A percentile compares a stretch with the other conserved stretches of the same genome.
These are phyloP conservation scores for Tricladium varicosporioides DNA, from an alignment of 2,329 filamentous ascomycete genomes.

Conservation along the genomic window DNA sequence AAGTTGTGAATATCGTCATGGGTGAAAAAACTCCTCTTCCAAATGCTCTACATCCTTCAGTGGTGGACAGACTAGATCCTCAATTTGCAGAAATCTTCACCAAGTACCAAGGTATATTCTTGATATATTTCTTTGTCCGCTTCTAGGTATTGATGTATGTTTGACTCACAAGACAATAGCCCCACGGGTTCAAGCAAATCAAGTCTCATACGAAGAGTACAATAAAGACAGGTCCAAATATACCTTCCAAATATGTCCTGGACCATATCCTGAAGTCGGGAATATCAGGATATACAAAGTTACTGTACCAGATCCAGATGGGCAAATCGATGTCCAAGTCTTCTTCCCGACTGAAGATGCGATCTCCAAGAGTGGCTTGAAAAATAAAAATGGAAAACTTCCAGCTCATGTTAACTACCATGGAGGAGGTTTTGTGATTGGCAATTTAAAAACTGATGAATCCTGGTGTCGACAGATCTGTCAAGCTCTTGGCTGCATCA, in stretches of 20 bases:
- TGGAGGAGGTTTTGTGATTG: constrained; percentile 26
- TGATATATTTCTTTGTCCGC: background rate
- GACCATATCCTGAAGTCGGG: constrained; percentile 19
- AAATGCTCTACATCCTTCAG: constrained; percentile 20
- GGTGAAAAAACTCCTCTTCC: constrained; percentile 20
- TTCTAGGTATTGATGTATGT: background rate
- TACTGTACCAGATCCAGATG: constrained; percentile 16
- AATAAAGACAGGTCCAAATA: constrained; percentile 23
- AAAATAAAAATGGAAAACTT: constrained; percentile 12
- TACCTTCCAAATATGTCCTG: constrained; percentile 20
- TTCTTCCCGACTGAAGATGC: constrained; percentile 20
- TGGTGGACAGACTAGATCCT: constrained; percentile 21
- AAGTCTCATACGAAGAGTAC: constrained; percentile 26
- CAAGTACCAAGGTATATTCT: constrained; percentile 21
- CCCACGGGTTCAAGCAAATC: constrained; percentile 20
- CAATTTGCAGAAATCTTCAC: constrained; percentile 24
- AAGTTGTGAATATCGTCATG: constrained; percentile 9
- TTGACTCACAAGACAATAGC: constrained; percentile 10
- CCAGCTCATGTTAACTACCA: constrained; percentile 25
- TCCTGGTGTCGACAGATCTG: constrained; percentile 23
- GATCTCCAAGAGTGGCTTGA: constrained; percentile 12
- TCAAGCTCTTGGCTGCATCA: constrained; percentile 25
- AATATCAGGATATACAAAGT: constrained; percentile 13
- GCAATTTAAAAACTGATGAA: constrained; percentile 18
- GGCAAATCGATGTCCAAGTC: constrained; percentile 20